Conservation (phyloP, 371 early-diverging fungal species). For the Encephalitozoon romaleae region DNA sequence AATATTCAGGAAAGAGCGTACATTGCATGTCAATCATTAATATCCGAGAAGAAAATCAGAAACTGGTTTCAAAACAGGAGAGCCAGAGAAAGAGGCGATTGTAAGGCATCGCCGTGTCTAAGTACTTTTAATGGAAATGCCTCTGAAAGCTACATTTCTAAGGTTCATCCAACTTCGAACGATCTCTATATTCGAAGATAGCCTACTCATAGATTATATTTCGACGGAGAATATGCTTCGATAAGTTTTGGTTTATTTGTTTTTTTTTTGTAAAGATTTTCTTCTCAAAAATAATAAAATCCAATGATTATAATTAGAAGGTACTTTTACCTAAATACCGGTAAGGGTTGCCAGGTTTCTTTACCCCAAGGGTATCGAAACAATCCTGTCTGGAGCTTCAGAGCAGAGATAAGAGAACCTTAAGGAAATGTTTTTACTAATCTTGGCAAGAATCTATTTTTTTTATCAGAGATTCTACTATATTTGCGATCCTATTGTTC, state of each 20-base stretch:
- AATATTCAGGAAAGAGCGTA: slow-evolving; percentile 34
- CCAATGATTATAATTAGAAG: not conserved
- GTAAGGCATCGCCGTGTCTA: not conserved
- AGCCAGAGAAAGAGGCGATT: slow-evolving; percentile 46
- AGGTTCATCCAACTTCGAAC: slow-evolving; percentile 34
- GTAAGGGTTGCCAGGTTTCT: not conserved
- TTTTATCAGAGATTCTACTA: not conserved
- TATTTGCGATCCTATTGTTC: not conserved
- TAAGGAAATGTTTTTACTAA: no score
- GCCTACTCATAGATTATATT: not conserved
- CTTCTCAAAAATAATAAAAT: not conserved
- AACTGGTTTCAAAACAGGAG: slow-evolving; percentile 61
- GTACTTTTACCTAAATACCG: not conserved
- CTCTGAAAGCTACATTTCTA: not conserved
- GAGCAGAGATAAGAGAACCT: no score
- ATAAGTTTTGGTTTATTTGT: not conserved
- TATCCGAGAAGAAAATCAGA: slow-evolving; percentile 49
- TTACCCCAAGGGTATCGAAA: no score
- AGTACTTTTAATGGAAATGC: not conserved
- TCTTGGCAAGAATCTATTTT: not conserved
- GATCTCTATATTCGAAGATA: slow-evolving; percentile 23
- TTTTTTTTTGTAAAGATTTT: not conserved
- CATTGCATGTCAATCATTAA: slow-evolving; percentile 19
- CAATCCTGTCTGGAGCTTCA: no score
- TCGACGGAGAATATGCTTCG: not conserved